Evolutionary conservation across 768 basidiomycete species (phyloP), one percentile per base, ranked within the genome.

Genomic region (Tremella yokohamensis): DNA sequence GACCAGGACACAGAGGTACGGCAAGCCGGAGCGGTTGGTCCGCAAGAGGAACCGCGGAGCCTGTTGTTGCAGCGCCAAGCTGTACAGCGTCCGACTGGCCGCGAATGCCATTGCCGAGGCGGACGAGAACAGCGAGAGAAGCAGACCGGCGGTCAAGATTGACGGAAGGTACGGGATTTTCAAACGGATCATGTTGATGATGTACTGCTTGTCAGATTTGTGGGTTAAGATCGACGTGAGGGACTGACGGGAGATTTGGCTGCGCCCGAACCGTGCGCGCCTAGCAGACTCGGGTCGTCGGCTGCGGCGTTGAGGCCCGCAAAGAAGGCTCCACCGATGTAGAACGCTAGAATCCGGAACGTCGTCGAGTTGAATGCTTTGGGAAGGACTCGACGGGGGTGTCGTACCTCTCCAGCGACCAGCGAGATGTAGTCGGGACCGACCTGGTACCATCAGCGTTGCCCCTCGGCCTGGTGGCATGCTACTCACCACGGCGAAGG

Each of bases 31-130:
- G 60, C 81, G 82, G 42, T 84, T 82, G 0, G 88, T 87, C 68
- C 76, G 82, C 25, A 82, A 69, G 78, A 96, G 92, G 57, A 93
- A 77, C 56, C 77, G 83, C 0, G 92, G 93, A 0, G 91, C 92
- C 72, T 90, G 90, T 1, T 88, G 86, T 38, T 84, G 80, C 13
- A 81, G 68, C 20, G 91, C 87, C 56, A 97, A 82, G 52, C 90
- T 90, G 75, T 93, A 93, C 8, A 97, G 81, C 12, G 56, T 53
- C 18, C 65, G 52, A 57, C 52, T 58, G 3, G 60, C 60, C 8
- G 56, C 57, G 42, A 65, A 65, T 20, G 52, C 44, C 52, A 62
- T 56, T 11, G 48, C 22, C 13, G 48, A 56, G 26, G 47, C 49
- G 45, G 58, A 57, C 0, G 44, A 52, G 50, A 63, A 61, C 39